Evolutionary conservation across 176 grass and related monocot genomes (phyloP), one percentile per base, ranked within the genome.

Genomic region (Pontederia paniculata): DNA sequence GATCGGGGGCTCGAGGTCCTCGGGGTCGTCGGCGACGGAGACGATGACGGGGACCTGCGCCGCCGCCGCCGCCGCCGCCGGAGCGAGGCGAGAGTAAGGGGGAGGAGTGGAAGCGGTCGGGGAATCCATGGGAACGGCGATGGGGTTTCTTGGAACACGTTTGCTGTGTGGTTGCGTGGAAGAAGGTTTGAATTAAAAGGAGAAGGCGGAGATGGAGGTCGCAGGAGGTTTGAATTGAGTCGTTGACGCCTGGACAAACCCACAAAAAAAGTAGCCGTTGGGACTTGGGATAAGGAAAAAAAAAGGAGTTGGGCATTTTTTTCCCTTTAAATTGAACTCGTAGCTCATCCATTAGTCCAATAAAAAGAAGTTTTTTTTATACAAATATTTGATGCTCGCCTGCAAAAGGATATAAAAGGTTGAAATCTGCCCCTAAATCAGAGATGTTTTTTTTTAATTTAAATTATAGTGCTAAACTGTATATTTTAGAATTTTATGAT

Each of bases 211-310:
- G 20, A 42, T 10, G 13, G 12, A 8, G 37, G 23, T 9, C 10
- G 15, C 23, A 17, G 55, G 55, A 42, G 2, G 14, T 42, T 58
- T 42, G 23, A 8, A 8, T 37, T 42, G 11, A 37, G 16, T 58
- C 37, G 55, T 31, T 42, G 22, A 9, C n/a, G 55, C 28, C 28
- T 37, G 28, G 28, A 37, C 28, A 37, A 37, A 37, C 28, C 28
- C 28, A 37, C 28, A 37, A 37, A 8, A 25, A 58, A 58, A 31
- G 37, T 58, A 58, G 55, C 55, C 55, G 55, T 58, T 58, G 55
- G 23, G 14, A 58, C 1, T 37, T 3, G 55, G 25, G n/a, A n/a
- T 15, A 14, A 14, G 21, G 23, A 7, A 5, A 58, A 14, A 25
- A 28, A n/a, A n/a, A n/a, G n/a, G n/a, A n/a, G n/a, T n/a, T n/a